Evolutionary conservation across 345 rosid species (phyloP), one percentile per base, ranked within the genome.

Genomic region (Kandelia obovata): DNA sequence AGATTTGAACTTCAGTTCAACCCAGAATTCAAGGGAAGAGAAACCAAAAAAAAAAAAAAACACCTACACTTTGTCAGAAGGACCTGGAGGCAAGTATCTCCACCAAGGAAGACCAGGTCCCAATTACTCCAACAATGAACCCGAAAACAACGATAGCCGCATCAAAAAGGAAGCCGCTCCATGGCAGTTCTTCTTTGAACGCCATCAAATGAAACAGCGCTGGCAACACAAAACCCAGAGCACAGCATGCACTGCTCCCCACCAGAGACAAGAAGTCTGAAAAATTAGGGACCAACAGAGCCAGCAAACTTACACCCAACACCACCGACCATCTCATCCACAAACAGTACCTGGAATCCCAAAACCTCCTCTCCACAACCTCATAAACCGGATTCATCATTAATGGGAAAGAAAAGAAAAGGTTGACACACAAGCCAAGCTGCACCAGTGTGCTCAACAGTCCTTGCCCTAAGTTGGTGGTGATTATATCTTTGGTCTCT

Each of bases 381-480:
- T 89, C 96, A 32, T 86, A 89, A 31, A 89, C 96, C 4, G 96
- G 96, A 58, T 87, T 89, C 96, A 89, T 89, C 96, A 89, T 87
- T 73, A 89, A 66, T 1, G 96, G 96, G 66, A 89, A 87, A 0
- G 88, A 75, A 56, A 89, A 78, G 76, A 89, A 89, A 58, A 89
- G 79, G 78, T 89, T 89, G 67, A 87, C 74, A 8, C 90, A 81
- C 30, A 89, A 68, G 20, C 92, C 89, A 23, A 86, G 62, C 73
- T 85, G 83, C 66, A 89, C 92, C 64, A 89, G 65, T 10, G 68
- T 76, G 82, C 90, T 86, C 49, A 86, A 51, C 56, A 83, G n/a
- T 43, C 96, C 96, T 27, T 67, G 20, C n/a, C 91, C 90, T 8
- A 87, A 67, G 61, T 89, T 87, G 28, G 88, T 86, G 7, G 96